Evolutionary conservation across 345 rosid genomes (phyloP).

Genomic region (Syzygium aromaticum): DNA sequence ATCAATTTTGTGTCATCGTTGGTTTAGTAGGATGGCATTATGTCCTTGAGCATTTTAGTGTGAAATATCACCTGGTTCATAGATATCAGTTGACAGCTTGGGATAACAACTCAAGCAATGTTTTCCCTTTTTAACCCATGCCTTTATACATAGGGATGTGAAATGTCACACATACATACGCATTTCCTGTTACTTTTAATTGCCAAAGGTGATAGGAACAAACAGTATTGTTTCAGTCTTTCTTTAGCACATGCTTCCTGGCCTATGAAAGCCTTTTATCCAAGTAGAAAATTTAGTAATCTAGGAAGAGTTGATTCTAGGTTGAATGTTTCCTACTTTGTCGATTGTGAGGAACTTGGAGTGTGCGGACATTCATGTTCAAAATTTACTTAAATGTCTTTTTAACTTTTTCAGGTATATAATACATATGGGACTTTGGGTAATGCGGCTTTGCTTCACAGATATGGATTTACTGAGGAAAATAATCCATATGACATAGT

Average conservation of each 20-base stretch:
- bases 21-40: neutral
- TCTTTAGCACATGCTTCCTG: neutral
- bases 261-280: neutral
- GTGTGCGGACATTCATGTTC: neutral
- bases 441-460: constrained; percentile 87
- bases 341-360: neutral
- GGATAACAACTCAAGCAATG: neutral
- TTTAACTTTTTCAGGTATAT: constrained; percentile 36
- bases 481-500: constrained; percentile 66
- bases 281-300: neutral
- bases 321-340: neutral
- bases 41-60: neutral
- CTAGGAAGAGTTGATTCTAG: neutral
- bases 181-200: neutral
- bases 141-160: neutral
- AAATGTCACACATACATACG: neutral
- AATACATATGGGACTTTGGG: constrained; percentile 79
- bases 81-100: neutral
- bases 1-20: neutral
- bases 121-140: neutral
- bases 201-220: neutral
- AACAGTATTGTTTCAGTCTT: neutral
- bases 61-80: neutral
- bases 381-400: neutral
- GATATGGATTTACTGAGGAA: constrained; percentile 85